Percentiles rank a stretch among this genome's conserved stretches.
Conservation (phyloP, 2,329 filamentous ascomycete species). For the Falciphora oryzae region DNA sequence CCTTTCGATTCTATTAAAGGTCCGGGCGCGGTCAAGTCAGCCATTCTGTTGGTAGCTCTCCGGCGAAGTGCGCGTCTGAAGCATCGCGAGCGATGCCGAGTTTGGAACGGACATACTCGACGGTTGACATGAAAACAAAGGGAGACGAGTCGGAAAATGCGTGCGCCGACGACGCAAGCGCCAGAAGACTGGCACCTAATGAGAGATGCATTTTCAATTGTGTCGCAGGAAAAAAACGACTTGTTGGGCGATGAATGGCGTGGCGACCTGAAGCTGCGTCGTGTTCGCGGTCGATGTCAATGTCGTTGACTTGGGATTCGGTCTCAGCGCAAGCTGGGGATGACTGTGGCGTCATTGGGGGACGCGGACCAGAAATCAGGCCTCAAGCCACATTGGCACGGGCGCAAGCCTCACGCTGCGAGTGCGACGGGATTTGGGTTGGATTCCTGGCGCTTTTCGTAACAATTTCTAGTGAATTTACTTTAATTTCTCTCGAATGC, state of each 20-base stretch:
- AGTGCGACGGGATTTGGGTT: no score
- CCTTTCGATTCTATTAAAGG: constrained; percentile 22
- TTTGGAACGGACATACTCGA: constrained; percentile 53
- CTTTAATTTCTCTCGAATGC: no score
- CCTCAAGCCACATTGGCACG: neutral
- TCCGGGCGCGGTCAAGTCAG: neutral
- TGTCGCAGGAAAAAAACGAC: neutral
- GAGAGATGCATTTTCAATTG: constrained; percentile 46
- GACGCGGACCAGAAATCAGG: neutral
- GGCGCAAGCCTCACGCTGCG: neutral
- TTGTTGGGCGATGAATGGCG: constrained; percentile 13
- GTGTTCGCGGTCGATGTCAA: neutral
- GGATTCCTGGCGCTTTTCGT: no score
- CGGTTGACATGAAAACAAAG: constrained; percentile 81
- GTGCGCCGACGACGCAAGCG: constrained; percentile 48
- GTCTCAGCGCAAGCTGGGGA: neutral
- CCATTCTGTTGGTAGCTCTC: constrained; percentile 13
- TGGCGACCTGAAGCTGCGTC: constrained; percentile 4
- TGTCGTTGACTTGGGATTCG: constrained; percentile 7
- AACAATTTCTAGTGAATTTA: no score
- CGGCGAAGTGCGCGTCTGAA: constrained; percentile 2
- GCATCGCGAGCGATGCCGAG: neutral
- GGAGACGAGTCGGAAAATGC: constrained; percentile 86
- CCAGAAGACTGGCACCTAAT: constrained; percentile 43
- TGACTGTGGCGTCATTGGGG: constrained; percentile 6